Evolutionary conservation across 2,329 filamentous ascomycete species (phyloP), one percentile per base, ranked within the genome.

Genomic region (Rasamsonia emersonii): DNA sequence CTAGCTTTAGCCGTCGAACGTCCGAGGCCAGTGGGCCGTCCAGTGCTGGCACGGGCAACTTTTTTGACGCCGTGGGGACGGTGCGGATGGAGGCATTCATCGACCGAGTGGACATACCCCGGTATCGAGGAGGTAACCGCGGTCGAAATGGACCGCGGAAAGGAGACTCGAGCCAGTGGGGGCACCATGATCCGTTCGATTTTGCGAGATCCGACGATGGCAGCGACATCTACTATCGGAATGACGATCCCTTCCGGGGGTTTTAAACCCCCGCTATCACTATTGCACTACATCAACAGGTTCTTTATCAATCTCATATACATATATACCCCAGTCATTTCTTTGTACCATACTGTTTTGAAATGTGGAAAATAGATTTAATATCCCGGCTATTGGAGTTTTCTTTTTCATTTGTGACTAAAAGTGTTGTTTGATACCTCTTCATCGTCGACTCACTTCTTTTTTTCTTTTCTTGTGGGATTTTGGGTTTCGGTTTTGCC

Each of bases 81-180:
- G 77, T 96, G 28, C 77, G 91, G 17, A 96, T 98, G 89, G 89
- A 96, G 58, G 91, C 91, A 0, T 98, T 96, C 56, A 93, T 98
- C 44, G 73, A 77, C 42, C 62, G 64, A 19, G 54, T 56, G 8
- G 52, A 59, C 16, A 43, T 51, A 7, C 47, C 48, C 31, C 53
- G 53, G 18, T 39, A 49, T 10, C 47, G 50, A 19, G 25, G 32
- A 4, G 35, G 33, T 24, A 41, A 44, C 9, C 46, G 43, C 11
- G 26, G 35, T 9, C 44, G 48, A 32, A 49, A 58, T 35, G 32
- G 11, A 13, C 41, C 35, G 34, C 40, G 44, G 33, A 59, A 16
- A 25, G 16, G 55, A 42, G 42, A 46, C 21, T 54, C 50, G 18
- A 55, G 45, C 33, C 48, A 52, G 24, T 58, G 53, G 50, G 53